Evolutionary conservation across 257 asterid species (phyloP).

Genomic region (Primulina huaijiensis): DNA sequence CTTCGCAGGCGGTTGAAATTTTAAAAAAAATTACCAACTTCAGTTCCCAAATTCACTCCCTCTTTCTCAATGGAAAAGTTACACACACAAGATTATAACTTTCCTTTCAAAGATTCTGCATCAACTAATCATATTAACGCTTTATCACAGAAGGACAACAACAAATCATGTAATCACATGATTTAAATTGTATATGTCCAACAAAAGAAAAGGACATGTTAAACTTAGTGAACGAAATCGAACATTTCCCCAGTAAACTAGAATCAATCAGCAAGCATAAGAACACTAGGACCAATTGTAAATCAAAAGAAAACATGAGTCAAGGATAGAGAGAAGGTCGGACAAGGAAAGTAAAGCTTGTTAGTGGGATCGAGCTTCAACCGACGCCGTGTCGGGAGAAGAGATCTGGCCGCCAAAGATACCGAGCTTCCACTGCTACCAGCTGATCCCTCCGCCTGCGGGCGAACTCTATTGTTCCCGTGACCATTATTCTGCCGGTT

Average conservation of each 20-base stretch:
- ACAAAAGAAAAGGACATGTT: too few relatives aligned
- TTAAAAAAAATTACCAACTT: background rate
- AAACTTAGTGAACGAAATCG: background rate
- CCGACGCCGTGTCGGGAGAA: slow-evolving; percentile 81
- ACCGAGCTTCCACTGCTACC: slow-evolving; percentile 51
- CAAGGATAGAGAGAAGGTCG: slow-evolving; percentile 15
- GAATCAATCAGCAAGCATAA: background rate
- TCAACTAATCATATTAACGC: too few relatives aligned
- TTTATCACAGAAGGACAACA: too few relatives aligned
- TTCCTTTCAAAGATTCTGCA: background rate
- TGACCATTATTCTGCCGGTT: slow-evolving; percentile 16
- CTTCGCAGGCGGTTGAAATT: too few relatives aligned
- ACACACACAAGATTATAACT: slow-evolving; percentile 9
- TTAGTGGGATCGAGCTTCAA: slow-evolving; percentile 91
- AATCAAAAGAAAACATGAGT: background rate
- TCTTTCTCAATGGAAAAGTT: slow-evolving; percentile 8
- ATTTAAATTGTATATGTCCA: too few relatives aligned
- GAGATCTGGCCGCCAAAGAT: slow-evolving; percentile 82
- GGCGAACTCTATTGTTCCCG: slow-evolving; percentile 21
- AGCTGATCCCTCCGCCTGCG: slow-evolving; percentile 59
- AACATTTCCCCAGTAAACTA: background rate
- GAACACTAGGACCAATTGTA: background rate
- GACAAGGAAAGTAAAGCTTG: slow-evolving; percentile 87
- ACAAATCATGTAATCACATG: too few relatives aligned
- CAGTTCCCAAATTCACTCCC: slow-evolving; percentile 10